Conservation (phyloP, 2,329 filamentous ascomycete genomes). For the Clonostachys sp. region DNA sequence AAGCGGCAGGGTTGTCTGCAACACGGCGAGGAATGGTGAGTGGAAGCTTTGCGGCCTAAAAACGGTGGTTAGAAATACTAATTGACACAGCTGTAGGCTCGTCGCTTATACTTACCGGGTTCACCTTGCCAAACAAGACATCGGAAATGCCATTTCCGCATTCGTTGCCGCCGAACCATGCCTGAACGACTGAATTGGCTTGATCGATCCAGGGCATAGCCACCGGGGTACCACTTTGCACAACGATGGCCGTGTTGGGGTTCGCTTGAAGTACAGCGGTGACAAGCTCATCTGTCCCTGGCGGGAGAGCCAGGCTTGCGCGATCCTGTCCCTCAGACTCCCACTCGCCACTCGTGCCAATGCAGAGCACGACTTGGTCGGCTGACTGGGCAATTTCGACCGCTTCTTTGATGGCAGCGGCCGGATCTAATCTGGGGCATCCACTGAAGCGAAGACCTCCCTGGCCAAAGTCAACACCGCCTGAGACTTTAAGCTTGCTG, state of each 20-base stretch:
- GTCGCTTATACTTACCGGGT: slow-evolving; percentile 5
- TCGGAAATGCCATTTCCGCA: slow-evolving; percentile 11
- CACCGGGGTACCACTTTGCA: slow-evolving; percentile 74
- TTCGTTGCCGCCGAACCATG: slow-evolving; percentile 9
- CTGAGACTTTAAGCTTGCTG: slow-evolving; percentile 27
- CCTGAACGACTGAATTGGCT: slow-evolving; percentile 42
- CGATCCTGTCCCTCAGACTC: slow-evolving; percentile 77
- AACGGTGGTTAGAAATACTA: too few relatives aligned
- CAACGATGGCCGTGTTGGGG: slow-evolving; percentile 65
- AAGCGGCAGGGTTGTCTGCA: slow-evolving; percentile 63
- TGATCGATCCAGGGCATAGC: slow-evolving; percentile 63
- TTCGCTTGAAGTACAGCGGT: slow-evolving; percentile 61
- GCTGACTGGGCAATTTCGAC: slow-evolving; percentile 62
- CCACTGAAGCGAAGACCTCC: slow-evolving; percentile 10
- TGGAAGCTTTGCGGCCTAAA: slow-evolving; percentile 51
- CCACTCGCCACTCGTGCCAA: slow-evolving; percentile 76
- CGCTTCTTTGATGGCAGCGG: slow-evolving; percentile 49
- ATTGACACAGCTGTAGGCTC: slow-evolving; percentile 37
- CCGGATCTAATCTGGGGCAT: slow-evolving; percentile 50
- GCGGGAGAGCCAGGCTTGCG: slow-evolving; percentile 73
- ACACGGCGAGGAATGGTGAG: slow-evolving; percentile 57
- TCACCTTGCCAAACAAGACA: slow-evolving; percentile 6
- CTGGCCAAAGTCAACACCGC: slow-evolving; percentile 49
- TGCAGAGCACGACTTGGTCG: slow-evolving; percentile 75
- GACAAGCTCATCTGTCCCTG: slow-evolving; percentile 67